Base-by-base conservation (phyloP, 345 rosid genomes). In the Ricinus communis region DNA sequence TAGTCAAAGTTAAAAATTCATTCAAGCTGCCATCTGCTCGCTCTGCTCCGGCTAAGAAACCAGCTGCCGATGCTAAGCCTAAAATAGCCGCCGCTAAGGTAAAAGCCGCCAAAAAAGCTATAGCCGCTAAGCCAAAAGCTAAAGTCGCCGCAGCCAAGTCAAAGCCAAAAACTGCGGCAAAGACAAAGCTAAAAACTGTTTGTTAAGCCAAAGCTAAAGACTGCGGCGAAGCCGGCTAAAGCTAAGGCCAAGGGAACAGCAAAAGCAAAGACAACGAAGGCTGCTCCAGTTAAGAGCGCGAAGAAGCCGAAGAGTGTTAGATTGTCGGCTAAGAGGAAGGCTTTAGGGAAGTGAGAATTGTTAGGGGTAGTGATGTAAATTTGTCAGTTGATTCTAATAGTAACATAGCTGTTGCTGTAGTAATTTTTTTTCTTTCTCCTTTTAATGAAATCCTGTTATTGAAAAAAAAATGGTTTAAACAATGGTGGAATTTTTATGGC, bases 1-100 rank as follows among this genome's bases (percentile, higher is more conserved):
- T 75, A 4, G 74, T 75, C 11, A 75, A 75, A 33, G 74, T 75
- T 16, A 75, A 75, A 69, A 58, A 57, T 47, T 75, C 79, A 4
- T 75, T 33, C 63, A 75, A 75, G 53, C 66, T 75, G 0, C 77
- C 77, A 0, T 33, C 76, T 5, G 38, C 53, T 33, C 65, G 47
- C 10, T 10, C 74, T 25, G 64, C 53, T n/a, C 2, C 59, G 3
- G 59, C 59, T 4, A 56, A 56, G 74, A 70, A 64, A 22, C 52
- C 71, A 4, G 27, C 46, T 2, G 49, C 65, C 0, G 65, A 65
- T 50, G 53, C 62, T 8, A 52, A 63, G 45, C 52, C n/a, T 1
- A 71, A 36, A 54, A 52, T 6, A 0, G 8, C 43, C 3, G 24
- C 2, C 12, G 46, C 66, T 12, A 73, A 73, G 58, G 25, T 70